phyloP scores from a whole-genome alignment of 2,329 filamentous ascomycete genomes.

The Verticillium nubilum region DNA sequence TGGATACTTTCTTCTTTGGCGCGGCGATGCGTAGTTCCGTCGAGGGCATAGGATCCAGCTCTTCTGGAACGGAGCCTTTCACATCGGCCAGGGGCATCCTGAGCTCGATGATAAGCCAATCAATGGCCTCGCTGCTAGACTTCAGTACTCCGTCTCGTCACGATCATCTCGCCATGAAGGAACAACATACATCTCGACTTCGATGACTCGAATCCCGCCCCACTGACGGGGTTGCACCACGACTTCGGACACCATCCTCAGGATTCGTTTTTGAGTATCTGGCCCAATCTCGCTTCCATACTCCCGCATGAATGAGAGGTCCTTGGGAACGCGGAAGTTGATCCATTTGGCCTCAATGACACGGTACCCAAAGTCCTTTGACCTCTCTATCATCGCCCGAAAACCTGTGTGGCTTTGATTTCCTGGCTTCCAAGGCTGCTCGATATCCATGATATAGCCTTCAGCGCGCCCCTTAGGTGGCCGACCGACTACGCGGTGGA shows the following conservation, averaged over 20 bases:
- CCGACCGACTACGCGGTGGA: background rate
- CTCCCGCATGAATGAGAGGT: background rate
- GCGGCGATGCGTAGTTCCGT: constrained; percentile 7
- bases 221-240: background rate
- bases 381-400: background rate
- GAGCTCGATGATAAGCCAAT: constrained; percentile 4
- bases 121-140: background rate
- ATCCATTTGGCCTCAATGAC: background rate
- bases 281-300: background rate
- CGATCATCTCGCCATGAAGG: no score
- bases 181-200: constrained; percentile 8
- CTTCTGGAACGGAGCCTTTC: constrained; percentile 2
- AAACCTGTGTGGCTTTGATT: background rate
- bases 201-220: constrained; percentile 2
- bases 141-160: background rate
- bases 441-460: background rate
- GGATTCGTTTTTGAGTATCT: background rate
- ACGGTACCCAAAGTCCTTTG: background rate
- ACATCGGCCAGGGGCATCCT: constrained; percentile 1
- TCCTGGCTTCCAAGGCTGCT: background rate
- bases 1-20: constrained; percentile 5
- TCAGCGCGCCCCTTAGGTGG: background rate
- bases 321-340: background rate
- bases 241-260: background rate
- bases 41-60: constrained; percentile 7